A percentile compares a stretch with the other conserved stretches of the same genome.
Evolutionary conservation across 2,329 filamentous ascomycete genomes (phyloP).

Genomic region (Fusarium pseudocircinatum): DNA sequence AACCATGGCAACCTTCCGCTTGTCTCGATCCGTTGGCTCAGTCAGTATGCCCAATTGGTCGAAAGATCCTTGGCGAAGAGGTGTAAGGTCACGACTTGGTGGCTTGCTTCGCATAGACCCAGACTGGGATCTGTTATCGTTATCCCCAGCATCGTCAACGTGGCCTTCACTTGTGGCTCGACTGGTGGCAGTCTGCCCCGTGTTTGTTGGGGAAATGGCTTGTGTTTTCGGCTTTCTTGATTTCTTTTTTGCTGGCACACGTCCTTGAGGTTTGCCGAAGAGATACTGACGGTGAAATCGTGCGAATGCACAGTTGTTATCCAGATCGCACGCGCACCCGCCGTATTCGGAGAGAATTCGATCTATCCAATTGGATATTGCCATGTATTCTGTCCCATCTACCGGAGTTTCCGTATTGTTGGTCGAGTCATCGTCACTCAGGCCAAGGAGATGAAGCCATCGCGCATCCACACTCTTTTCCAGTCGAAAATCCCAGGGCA

Average conservation of each 20-base stretch:
- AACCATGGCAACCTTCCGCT: constrained; percentile 72
- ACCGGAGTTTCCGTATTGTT: constrained; percentile 63
- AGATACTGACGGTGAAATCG: constrained; percentile 70
- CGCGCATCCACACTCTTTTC: constrained; percentile 63
- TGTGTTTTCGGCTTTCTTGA: constrained; percentile 64
- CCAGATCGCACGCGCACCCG: constrained; percentile 78
- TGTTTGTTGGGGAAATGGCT: constrained; percentile 69
- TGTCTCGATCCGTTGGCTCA: constrained; percentile 72
- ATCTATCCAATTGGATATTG: constrained; percentile 72
- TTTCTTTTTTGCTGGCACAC: constrained; percentile 58
- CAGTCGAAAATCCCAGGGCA: constrained; percentile 74
- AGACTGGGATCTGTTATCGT: constrained; percentile 58
- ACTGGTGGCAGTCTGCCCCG: constrained; percentile 69
- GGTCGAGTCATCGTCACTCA: constrained; percentile 67
- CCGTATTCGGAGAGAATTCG: constrained; percentile 80
- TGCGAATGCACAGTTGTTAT: constrained; percentile 69
- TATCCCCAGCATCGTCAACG: constrained; percentile 63
- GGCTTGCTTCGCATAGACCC: constrained; percentile 70
- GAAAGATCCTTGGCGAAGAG: constrained; percentile 67
- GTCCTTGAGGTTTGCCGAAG: constrained; percentile 54
- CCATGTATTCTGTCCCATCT: constrained; percentile 68
- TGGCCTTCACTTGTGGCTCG: constrained; percentile 71
- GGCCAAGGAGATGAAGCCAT: constrained; percentile 68
- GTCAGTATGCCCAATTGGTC: constrained; percentile 69
- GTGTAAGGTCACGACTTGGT: constrained; percentile 72